phyloP scores from a whole-genome alignment of 768 basidiomycete species.

The Kwoniella dejecticola region DNA sequence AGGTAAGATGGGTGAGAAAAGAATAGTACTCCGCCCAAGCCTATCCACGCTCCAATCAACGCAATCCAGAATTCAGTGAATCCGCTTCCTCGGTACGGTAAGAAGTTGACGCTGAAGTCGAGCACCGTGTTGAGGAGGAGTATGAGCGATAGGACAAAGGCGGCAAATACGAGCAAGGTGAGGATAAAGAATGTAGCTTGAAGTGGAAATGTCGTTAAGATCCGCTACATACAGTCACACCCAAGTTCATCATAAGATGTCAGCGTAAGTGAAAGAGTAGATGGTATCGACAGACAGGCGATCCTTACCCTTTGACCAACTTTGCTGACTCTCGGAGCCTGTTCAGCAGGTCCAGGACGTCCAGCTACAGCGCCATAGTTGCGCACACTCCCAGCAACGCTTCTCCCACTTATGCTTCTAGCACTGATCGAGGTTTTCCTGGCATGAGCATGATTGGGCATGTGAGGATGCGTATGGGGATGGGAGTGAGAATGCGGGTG shows the following conservation, averaged over 20 bases:
- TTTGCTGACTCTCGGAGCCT: conserved; percentile 49
- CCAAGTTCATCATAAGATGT: too few relatives aligned
- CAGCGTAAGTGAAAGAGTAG: too few relatives aligned
- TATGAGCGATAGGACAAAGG: conserved; percentile 41
- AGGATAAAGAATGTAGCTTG: conserved; percentile 42
- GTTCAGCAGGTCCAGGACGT: conserved; percentile 37
- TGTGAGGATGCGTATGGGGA: conserved; percentile 8
- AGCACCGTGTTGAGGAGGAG: conserved; percentile 46
- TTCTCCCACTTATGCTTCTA: conserved; percentile 38
- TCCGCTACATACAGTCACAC: conserved; percentile 41
- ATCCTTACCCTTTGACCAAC: conserved; percentile 50
- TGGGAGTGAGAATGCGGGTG: conserved; percentile 4
- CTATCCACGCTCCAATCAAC: conserved; percentile 50
- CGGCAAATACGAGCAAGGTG: conserved; percentile 37
- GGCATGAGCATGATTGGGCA: conserved; percentile 19
- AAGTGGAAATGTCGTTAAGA: conserved; percentile 50
- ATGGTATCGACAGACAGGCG: too few relatives aligned
- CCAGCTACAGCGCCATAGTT: conserved; percentile 35
- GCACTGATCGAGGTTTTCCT: conserved; percentile 38
- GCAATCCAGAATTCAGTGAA: conserved; percentile 53
- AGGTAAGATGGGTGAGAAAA: conserved; percentile 53
- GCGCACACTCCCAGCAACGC: conserved; percentile 38
- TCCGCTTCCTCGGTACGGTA: conserved; percentile 50
- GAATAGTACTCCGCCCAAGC: conserved; percentile 49
- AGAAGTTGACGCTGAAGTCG: conserved; percentile 32